Conservation (phyloP, 108 stramenopile species). For the Asterionellopsis glacialis region DNA sequence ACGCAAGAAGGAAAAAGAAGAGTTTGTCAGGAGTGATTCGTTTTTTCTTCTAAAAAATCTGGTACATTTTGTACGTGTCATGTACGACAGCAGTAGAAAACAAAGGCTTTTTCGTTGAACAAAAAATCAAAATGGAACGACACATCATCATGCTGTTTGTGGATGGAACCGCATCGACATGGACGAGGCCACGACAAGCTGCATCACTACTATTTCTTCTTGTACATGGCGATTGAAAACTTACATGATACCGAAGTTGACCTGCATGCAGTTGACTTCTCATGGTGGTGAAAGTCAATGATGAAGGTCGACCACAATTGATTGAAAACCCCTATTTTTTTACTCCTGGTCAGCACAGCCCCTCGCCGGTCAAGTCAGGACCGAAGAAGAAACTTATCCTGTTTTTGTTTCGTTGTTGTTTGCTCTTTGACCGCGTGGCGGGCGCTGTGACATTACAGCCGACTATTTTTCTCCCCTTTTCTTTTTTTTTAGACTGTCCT, state of each 20-base stretch:
- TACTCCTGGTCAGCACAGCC: no score
- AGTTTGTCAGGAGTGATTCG: neutral
- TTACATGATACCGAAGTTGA: conserved; percentile 51
- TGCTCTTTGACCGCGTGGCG: no score
- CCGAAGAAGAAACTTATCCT: no score
- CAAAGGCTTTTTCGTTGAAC: neutral
- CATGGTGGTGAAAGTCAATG: conserved; percentile 1
- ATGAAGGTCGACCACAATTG: neutral
- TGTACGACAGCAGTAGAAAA: neutral
- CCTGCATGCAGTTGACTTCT: conserved; percentile 28
- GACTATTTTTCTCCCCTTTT: no score
- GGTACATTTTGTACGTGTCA: neutral
- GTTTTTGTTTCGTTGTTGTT: no score
- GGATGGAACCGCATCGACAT: neutral
- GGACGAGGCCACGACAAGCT: neutral
- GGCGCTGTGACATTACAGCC: no score
- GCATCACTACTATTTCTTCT: neutral
- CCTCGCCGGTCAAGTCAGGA: no score
- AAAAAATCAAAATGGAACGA: no score
- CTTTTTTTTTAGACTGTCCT: no score
- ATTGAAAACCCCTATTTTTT: no score
- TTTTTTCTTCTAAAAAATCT: neutral
- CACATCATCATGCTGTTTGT: neutral
- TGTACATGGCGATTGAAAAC: conserved; percentile 5
- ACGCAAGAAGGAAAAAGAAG: no score